Base-by-base conservation (phyloP, 169 alveolate genomes). In the Plasmodium berghei region DNA sequence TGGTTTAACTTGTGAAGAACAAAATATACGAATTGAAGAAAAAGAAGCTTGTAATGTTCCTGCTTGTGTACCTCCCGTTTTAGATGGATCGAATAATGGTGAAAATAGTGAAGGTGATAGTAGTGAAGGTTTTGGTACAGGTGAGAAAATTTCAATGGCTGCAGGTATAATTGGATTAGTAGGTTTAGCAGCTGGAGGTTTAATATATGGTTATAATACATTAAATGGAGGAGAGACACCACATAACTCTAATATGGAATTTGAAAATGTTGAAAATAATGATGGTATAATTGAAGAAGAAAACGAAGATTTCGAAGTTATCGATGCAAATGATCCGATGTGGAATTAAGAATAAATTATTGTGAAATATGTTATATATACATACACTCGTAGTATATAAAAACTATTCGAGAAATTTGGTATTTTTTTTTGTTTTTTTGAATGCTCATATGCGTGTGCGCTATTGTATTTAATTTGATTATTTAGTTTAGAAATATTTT, bases 271-370 rank as follows among this genome's bases (percentile, higher is more conserved):
- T 34, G 89, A 77, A 54, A 34, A 48, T 46, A 70, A 77, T 16
- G 59, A 18, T 9, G 80, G 77, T 49, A 58, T 5, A 45, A 55
- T 9, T 34, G 89, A 77, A 5, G 34, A 64, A 69, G n/a, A 24
- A 22, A 77, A 77, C 42, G 89, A 77, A 63, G 89, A 77, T n/a
- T 77, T 77, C 34, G 89, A 77, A 54, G 89, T 77, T 22, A 54
- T 77, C 52, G 89, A 77, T 40, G 89, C 89, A n/a, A 54, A 77
- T 58, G 89, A 77, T 26, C 62, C 89, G 9, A 77, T 77, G 89
- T 77, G 89, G 89, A 77, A 77, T 46, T 77, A 52, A 16, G 59
- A 16, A 52, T 52, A 16, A 14, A 4, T 52, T 16, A 3, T 12
- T 8, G 59, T 52, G 24, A 52, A 16, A 59, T 26, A 42, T 62